Percentiles rank a stretch among this genome's conserved stretches.
Conservation (phyloP, 768 basidiomycete species). For the Russula vinacea region DNA sequence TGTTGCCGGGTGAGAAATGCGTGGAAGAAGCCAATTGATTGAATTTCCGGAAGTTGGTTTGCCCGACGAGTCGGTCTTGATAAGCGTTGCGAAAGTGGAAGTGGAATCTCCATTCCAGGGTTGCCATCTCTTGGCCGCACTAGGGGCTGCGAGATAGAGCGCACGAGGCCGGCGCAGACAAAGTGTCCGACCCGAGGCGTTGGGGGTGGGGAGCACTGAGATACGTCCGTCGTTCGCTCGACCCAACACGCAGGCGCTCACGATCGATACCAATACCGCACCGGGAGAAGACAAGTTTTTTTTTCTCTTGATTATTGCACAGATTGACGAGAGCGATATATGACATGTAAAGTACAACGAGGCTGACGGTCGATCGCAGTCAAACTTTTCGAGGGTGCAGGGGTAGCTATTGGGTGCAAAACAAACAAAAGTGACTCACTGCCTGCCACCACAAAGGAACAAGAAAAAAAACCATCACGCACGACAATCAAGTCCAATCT, state of each 20-base stretch:
- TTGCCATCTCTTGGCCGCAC: slow-evolving; percentile 16
- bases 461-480: background rate
- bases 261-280: slow-evolving; percentile 16
- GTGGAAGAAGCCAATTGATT: background rate
- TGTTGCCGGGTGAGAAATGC: background rate
- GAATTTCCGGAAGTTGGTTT: slow-evolving; percentile 15
- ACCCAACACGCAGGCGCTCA: slow-evolving; percentile 5
- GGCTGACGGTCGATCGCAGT: slow-evolving; percentile 22
- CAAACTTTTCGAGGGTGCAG: slow-evolving; percentile 20
- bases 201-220: slow-evolving; percentile 1
- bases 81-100: slow-evolving; percentile 10
- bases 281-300: background rate
- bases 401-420: slow-evolving; percentile 13
- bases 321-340: slow-evolving; percentile 26
- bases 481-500: slow-evolving; percentile 14
- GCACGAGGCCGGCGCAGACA: slow-evolving; percentile 5
- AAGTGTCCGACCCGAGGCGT: background rate
- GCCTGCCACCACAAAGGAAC: slow-evolving; percentile 1
- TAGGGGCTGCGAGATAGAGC: slow-evolving; percentile 11
- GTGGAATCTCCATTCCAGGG: background rate
- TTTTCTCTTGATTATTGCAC: slow-evolving; percentile 20
- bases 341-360: slow-evolving; percentile 28
- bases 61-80: slow-evolving; percentile 9
- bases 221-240: background rate
- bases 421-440: slow-evolving; percentile 16